These are phyloP conservation scores for Hypoxylon sp. DNA, from an alignment of 2,329 filamentous ascomycete species.

Conservation along the genomic window DNA sequence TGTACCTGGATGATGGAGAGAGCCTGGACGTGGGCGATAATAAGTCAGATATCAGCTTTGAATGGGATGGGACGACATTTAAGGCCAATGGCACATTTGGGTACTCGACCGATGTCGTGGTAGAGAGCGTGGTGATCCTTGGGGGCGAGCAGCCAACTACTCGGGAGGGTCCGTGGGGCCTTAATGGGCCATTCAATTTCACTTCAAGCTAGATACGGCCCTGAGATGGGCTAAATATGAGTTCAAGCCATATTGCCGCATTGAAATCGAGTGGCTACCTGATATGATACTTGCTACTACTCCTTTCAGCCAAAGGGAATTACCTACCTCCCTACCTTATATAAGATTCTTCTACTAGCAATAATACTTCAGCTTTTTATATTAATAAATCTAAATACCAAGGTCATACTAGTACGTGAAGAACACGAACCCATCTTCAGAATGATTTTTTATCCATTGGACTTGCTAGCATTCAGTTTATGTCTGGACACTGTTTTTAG, in stretches of 20 bases:
- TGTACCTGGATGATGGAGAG: conserved; percentile 67
- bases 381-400: background rate
- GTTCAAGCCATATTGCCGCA: background rate
- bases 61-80: conserved; percentile 44
- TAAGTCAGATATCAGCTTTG: conserved; percentile 45
- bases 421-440: background rate
- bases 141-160: conserved; percentile 35
- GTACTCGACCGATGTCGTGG: conserved; percentile 41
- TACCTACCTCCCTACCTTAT: too few species aligned
- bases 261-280: too few species aligned
- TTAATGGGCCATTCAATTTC: conserved; percentile 43
- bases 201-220: conserved; percentile 11
- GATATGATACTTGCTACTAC: background rate
- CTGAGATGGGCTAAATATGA: background rate
- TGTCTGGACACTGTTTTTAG: too few species aligned
- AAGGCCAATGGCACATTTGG: conserved; percentile 44
- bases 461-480: background rate
- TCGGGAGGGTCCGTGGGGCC: conserved; percentile 38
- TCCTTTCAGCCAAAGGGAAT: background rate
- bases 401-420: background rate
- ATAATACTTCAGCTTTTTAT: background rate
- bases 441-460: background rate
- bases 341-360: background rate
- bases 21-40: conserved; percentile 44
- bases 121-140: conserved; percentile 43